These are phyloP conservation scores for Rutidosis leptorrhynchoides DNA, from an alignment of 129 eudicot species.

Conservation along the genomic window DNA sequence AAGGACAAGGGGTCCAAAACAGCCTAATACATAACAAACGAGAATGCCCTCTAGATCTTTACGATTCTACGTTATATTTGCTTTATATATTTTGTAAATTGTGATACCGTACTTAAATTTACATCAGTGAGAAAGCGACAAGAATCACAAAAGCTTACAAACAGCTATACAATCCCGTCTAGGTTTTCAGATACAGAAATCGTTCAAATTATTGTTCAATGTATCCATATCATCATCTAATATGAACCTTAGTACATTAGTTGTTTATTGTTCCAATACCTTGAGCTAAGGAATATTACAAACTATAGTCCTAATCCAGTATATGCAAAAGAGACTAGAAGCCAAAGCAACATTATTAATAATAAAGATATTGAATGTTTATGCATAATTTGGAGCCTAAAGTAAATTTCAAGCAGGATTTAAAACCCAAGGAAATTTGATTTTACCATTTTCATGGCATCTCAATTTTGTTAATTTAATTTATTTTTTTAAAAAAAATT, in stretches of 20 bases:
- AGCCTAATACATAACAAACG: neutral
- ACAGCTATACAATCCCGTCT: neutral
- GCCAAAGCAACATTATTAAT: neutral
- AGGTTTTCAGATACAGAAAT: neutral
- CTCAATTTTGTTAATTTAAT: too few relatives aligned
- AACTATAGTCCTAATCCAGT: slow-evolving; percentile 7
- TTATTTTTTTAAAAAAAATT: too few relatives aligned
- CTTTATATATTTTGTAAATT: neutral
- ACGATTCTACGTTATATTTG: neutral
- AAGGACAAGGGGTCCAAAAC: neutral
- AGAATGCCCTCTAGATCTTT: neutral
- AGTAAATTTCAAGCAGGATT: too few relatives aligned
- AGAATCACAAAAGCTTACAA: neutral
- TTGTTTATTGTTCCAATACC: neutral
- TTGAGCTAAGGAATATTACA: slow-evolving; percentile 12
- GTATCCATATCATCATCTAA: slow-evolving; percentile 8
- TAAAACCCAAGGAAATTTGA: too few relatives aligned
- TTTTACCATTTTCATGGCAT: too few relatives aligned
- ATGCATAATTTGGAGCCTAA: neutral
- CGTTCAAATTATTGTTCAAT: neutral
- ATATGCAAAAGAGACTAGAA: slow-evolving; percentile 13
- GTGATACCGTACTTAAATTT: neutral
- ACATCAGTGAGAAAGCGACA: neutral
- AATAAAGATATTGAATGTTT: slow-evolving; percentile 1
- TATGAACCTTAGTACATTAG: neutral